Percentiles rank a stretch among this genome's conserved stretches.
Conservation (phyloP, 768 basidiomycete genomes). For the Psilocybe cubensis region DNA sequence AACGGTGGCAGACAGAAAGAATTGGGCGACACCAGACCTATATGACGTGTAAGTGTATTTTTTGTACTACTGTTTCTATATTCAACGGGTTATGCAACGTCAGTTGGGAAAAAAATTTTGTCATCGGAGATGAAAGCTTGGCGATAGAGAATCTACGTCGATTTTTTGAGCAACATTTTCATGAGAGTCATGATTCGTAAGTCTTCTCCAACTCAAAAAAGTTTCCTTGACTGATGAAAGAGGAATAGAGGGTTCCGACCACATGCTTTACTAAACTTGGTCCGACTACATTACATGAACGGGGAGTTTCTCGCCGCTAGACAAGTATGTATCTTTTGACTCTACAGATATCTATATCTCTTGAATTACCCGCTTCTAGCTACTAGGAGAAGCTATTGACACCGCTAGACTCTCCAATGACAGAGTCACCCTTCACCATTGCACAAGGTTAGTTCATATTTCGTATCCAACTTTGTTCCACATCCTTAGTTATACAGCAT, state of each 20-base stretch:
- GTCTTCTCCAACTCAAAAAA: slow-evolving; percentile 28
- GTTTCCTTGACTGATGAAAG: neutral
- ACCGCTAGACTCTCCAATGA: slow-evolving; percentile 78
- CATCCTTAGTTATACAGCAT: slow-evolving; percentile 46
- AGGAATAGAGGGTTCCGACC: slow-evolving; percentile 70
- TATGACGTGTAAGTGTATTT: slow-evolving; percentile 55
- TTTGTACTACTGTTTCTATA: neutral
- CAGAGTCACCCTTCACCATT: slow-evolving; percentile 74
- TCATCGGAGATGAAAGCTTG: slow-evolving; percentile 67
- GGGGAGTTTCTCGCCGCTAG: slow-evolving; percentile 70
- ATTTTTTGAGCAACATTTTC: slow-evolving; percentile 88
- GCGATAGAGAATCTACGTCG: slow-evolving; percentile 73
- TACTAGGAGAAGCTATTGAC: slow-evolving; percentile 76
- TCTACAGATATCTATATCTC: neutral
- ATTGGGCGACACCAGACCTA: slow-evolving; percentile 63
- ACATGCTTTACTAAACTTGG: slow-evolving; percentile 77
- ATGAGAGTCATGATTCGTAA: slow-evolving; percentile 80
- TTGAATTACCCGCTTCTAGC: slow-evolving; percentile 41
- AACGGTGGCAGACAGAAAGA: slow-evolving; percentile 65
- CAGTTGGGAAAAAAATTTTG: slow-evolving; percentile 72
- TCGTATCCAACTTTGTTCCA: neutral
- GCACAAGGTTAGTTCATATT: slow-evolving; percentile 59
- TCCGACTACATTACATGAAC: slow-evolving; percentile 75
- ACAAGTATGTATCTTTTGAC: slow-evolving; percentile 44
- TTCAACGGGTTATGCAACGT: neutral